Percentiles rank a stretch among this genome's conserved stretches.
Evolutionary conservation across 441 rosid genomes (phyloP).

Genomic region (Gossypium schwendimanii): DNA sequence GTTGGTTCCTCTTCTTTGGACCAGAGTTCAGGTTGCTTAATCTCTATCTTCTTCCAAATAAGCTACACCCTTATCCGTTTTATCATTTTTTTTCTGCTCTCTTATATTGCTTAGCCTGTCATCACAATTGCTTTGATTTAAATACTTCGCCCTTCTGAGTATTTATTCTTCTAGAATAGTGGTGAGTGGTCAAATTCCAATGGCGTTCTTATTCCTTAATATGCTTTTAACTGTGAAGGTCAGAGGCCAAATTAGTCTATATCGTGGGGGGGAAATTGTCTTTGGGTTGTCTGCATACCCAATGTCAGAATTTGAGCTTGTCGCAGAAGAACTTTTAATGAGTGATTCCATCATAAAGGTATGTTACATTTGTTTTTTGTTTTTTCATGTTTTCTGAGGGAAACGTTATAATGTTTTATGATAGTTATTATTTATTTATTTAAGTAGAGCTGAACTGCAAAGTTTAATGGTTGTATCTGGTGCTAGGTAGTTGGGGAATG

Average conservation of each 20-base stretch:
- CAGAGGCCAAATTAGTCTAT: constrained; percentile 88
- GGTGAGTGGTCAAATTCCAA: background rate
- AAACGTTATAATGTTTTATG: background rate
- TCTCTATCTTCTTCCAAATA: constrained; percentile 9
- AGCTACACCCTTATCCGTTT: constrained; percentile 12
- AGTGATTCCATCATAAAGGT: constrained; percentile 95
- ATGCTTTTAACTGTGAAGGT: constrained; percentile 49
- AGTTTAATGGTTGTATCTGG: background rate
- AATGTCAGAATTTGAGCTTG: constrained; percentile 96
- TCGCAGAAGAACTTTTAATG: constrained; percentile 98
- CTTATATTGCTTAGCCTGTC: background rate
- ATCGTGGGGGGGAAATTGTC: constrained; percentile 75
- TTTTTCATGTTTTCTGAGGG: background rate
- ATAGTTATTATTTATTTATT: background rate
- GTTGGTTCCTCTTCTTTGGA: constrained; percentile 92
- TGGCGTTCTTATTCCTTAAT: constrained; percentile 9
- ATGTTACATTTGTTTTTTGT: constrained; percentile 15
- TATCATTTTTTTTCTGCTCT: background rate
- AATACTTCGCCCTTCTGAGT: constrained; percentile 4
- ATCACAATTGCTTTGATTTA: background rate
- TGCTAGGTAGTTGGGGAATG: background rate
- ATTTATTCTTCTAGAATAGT: background rate
- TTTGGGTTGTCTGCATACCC: constrained; percentile 90
- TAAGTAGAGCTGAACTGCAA: background rate
- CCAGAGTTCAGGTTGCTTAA: constrained; percentile 79